These are phyloP conservation scores for Trametes hirsuta DNA, from an alignment of 1,284 basidiomycete genomes.

Conservation along the genomic window DNA sequence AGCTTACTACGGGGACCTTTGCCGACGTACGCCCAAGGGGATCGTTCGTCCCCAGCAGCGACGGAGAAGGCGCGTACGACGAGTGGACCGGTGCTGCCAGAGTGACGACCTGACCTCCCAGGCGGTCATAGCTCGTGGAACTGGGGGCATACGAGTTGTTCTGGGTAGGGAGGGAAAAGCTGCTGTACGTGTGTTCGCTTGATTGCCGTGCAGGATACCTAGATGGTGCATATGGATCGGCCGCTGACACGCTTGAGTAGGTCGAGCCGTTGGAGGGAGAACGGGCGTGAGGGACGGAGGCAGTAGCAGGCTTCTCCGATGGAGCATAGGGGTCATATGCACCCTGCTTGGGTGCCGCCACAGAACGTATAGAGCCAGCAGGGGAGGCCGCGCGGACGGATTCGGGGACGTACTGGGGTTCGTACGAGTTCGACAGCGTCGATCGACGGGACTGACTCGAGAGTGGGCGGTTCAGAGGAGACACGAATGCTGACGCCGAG, in stretches of 20 bases:
- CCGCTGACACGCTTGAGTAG: slow-evolving; percentile 41
- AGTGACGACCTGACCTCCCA: slow-evolving; percentile 44
- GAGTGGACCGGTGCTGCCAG: slow-evolving; percentile 49
- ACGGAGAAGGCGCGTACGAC: slow-evolving; percentile 75
- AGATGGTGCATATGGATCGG: slow-evolving; percentile 48
- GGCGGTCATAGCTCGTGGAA: slow-evolving; percentile 19
- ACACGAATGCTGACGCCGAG: slow-evolving; percentile 3
- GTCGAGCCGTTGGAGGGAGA: slow-evolving; percentile 57
- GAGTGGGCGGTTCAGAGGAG: slow-evolving; percentile 14
- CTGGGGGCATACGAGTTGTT: slow-evolving; percentile 7
- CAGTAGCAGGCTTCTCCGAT: slow-evolving; percentile 4
- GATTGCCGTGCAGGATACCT: slow-evolving; percentile 30
- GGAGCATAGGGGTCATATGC: slow-evolving; percentile 32
- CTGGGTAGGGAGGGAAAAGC: slow-evolving; percentile 20
- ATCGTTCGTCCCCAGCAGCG: slow-evolving; percentile 81
- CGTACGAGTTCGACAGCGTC: slow-evolving; percentile 20
- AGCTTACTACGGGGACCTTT: slow-evolving; percentile 80
- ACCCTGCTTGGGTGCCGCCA: slow-evolving; percentile 13
- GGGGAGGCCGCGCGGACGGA: slow-evolving; percentile 29
- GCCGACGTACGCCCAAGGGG: slow-evolving; percentile 76
- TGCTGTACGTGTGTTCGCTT: slow-evolving; percentile 22
- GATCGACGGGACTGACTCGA: slow-evolving; percentile 23
- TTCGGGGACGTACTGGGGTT: slow-evolving; percentile 14
- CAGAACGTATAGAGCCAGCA: slow-evolving; percentile 31
- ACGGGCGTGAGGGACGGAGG: slow-evolving; percentile 37